Conservation (phyloP, 75 land plant species). For the Gnetum montanum region DNA sequence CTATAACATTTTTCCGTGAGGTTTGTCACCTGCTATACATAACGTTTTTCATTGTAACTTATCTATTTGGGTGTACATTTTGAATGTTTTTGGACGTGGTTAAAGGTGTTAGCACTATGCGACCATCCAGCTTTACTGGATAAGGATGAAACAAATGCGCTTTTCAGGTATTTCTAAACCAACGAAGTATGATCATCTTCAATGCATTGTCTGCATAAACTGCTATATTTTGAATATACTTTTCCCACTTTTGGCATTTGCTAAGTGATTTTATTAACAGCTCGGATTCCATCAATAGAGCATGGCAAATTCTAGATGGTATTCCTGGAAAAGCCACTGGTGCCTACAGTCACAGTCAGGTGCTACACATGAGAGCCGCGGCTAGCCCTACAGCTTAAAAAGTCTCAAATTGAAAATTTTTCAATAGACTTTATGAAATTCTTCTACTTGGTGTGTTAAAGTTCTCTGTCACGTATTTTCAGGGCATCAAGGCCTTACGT, state of each 20-base stretch:
- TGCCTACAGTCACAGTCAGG: slow-evolving; percentile 99
- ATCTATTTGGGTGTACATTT: neutral
- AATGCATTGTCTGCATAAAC: neutral
- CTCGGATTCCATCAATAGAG: slow-evolving; percentile 81
- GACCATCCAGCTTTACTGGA: slow-evolving; percentile 92
- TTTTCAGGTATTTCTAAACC: slow-evolving; percentile 59
- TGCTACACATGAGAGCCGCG: slow-evolving; percentile 12
- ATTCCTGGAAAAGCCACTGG: slow-evolving; percentile 95
- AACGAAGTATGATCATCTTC: neutral
- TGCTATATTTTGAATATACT: too few species aligned
- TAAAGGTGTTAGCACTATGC: slow-evolving; percentile 84
- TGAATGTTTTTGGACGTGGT: neutral
- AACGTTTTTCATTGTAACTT: neutral
- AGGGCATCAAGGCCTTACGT: slow-evolving; percentile 90
- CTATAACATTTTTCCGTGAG: slow-evolving; percentile 97
- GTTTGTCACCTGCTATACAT: slow-evolving; percentile 13
- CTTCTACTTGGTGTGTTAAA: too few species aligned
- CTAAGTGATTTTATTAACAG: slow-evolving; percentile 31
- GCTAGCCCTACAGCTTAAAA: neutral
- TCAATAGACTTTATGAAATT: too few species aligned
- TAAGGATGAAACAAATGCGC: slow-evolving; percentile 69
- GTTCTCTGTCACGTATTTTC: too few species aligned
- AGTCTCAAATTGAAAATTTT: neutral
- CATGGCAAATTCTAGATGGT: slow-evolving; percentile 62
- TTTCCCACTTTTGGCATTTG: too few species aligned